Evolutionary conservation across 257 asterid species (phyloP).

Genomic region (Nicotiana sylvestris): DNA sequence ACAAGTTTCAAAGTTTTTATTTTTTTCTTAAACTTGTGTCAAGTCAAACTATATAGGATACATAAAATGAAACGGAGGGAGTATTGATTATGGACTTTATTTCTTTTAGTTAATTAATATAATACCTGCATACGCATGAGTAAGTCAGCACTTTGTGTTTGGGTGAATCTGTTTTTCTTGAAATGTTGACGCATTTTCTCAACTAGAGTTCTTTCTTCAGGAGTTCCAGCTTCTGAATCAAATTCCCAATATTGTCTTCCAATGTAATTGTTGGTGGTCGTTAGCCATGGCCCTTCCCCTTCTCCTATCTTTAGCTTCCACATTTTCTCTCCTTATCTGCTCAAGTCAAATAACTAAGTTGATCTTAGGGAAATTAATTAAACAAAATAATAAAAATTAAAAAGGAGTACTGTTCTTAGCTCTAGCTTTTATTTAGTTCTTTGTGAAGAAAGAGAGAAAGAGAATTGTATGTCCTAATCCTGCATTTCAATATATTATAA

Average conservation of each 20-base stretch:
- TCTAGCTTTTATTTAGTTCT: no score
- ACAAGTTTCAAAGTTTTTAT: no score
- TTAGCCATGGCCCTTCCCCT: conserved; percentile 30
- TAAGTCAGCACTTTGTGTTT: conserved; percentile 42
- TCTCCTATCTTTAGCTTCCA: conserved; percentile 46
- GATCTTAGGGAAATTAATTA: no score
- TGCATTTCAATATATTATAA: no score
- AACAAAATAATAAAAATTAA: no score
- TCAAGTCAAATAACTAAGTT: not conserved
- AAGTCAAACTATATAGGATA: no score
- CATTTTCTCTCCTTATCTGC: conserved; percentile 15
- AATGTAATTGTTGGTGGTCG: conserved; percentile 26
- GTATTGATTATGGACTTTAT: no score
- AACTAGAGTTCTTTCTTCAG: conserved; percentile 27
- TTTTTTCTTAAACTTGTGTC: no score
- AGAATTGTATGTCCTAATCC: not conserved
- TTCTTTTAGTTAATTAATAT: not conserved
- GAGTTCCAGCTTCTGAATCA: conserved; percentile 32
- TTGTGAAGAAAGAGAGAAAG: no score
- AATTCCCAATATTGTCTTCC: conserved; percentile 47
- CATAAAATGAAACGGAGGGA: no score
- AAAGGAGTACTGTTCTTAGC: no score
- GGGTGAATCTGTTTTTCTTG: conserved; percentile 23
- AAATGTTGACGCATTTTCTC: conserved; percentile 28
- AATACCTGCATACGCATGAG: conserved; percentile 46